Conservation (phyloP, 2,329 filamentous ascomycete genomes). For the Aspergillus candidus region DNA sequence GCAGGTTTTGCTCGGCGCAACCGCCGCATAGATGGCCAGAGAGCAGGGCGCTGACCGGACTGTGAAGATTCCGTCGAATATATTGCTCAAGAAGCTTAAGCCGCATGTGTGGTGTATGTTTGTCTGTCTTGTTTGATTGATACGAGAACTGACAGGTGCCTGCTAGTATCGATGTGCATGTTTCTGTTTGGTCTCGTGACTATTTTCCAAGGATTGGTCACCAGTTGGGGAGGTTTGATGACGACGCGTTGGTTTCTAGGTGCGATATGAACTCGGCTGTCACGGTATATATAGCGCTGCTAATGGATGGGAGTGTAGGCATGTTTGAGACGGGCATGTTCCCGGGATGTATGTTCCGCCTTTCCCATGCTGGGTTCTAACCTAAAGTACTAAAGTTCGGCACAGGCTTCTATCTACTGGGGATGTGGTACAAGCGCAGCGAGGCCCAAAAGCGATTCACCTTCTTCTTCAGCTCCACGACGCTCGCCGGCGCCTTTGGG, state of each 20-base stretch:
- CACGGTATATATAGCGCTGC: too few relatives aligned
- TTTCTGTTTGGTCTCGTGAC: conserved; percentile 73
- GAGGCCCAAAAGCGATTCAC: conserved; percentile 90
- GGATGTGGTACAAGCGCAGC: conserved; percentile 75
- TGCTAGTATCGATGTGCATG: conserved; percentile 67
- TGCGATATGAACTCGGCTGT: neutral
- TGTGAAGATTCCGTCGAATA: conserved; percentile 59
- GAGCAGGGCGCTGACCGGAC: too few relatives aligned
- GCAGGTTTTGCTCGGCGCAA: too few relatives aligned
- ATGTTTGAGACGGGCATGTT: conserved; percentile 66
- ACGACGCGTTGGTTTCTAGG: conserved; percentile 78
- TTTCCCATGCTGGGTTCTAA: conserved; percentile 10
- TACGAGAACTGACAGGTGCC: neutral
- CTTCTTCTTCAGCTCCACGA: conserved; percentile 80
- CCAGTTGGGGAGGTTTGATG: conserved; percentile 71
- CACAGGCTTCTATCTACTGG: conserved; percentile 56
- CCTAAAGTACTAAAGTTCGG: neutral
- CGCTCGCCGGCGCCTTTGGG: conserved; percentile 57
- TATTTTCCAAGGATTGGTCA: conserved; percentile 68
- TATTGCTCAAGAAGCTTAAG: conserved; percentile 62
- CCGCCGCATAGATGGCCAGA: too few relatives aligned
- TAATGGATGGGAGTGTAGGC: conserved; percentile 28
- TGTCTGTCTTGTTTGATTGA: neutral
- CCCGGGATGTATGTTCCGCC: conserved; percentile 52
- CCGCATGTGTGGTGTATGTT: conserved; percentile 59